Conservation (phyloP, 345 rosid species). For the Trapa incisa region DNA sequence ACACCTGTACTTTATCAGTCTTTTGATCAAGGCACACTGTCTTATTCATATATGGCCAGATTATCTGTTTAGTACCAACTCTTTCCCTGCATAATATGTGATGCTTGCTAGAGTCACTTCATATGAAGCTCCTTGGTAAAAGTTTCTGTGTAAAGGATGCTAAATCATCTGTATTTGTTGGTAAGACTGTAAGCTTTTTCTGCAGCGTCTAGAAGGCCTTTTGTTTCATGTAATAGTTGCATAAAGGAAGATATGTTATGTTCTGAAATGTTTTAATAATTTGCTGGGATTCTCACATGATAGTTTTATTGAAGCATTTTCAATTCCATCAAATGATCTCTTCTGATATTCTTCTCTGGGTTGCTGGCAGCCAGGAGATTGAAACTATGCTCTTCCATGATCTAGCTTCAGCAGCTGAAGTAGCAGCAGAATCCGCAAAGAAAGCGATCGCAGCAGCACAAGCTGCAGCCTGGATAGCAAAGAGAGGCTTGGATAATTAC, state of each 20-base stretch:
- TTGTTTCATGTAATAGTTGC: background rate
- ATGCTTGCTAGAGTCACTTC: background rate
- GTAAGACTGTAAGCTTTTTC: background rate
- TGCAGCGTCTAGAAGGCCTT: background rate
- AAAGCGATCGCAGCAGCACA: slow-evolving; percentile 87
- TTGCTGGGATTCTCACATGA: background rate
- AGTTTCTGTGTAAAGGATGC: background rate
- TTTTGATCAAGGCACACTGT: background rate
- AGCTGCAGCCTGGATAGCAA: slow-evolving; percentile 66
- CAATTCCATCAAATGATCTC: background rate
- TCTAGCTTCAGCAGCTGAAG: slow-evolving; percentile 62
- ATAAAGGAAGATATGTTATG: background rate
- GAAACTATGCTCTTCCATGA: slow-evolving; percentile 33
- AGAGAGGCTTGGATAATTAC: slow-evolving; percentile 10
- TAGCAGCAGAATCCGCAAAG: slow-evolving; percentile 71
- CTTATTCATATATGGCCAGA: no score
- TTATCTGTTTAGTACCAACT: background rate
- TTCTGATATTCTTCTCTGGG: slow-evolving; percentile 13
- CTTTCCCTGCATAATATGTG: background rate
- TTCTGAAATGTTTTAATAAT: background rate
- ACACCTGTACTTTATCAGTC: background rate
- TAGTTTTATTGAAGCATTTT: background rate
- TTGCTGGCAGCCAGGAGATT: slow-evolving; percentile 18
- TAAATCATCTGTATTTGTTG: background rate
- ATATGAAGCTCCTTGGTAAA: no score